Conservation (phyloP, 148 eudicot species). For the Persicaria maculosa region DNA sequence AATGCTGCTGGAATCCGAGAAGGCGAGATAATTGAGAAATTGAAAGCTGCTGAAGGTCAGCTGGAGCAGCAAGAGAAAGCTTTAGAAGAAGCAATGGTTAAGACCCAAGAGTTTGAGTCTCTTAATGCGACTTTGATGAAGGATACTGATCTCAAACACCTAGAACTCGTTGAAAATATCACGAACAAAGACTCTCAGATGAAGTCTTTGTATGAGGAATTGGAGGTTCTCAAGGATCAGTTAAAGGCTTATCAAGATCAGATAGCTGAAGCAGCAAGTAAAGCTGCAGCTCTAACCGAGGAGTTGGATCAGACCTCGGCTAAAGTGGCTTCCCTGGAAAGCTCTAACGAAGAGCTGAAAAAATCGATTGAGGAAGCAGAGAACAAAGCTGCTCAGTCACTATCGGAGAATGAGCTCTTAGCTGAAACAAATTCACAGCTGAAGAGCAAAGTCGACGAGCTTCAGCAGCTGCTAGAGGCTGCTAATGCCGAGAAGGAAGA, state of each 20-base stretch:
- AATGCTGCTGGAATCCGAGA: slow-evolving; percentile 35
- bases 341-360: slow-evolving; percentile 53
- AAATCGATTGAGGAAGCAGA: slow-evolving; percentile 46
- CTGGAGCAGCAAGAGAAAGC: slow-evolving; percentile 27
- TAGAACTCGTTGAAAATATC: slow-evolving; percentile 33
- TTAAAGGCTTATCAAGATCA: slow-evolving; percentile 48
- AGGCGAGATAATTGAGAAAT: slow-evolving; percentile 40
- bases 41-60: slow-evolving; percentile 43
- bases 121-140: slow-evolving; percentile 26
- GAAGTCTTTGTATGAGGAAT: slow-evolving; percentile 46
- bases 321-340: slow-evolving; percentile 45
- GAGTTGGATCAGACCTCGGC: slow-evolving; percentile 37
- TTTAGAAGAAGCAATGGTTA: slow-evolving; percentile 32
- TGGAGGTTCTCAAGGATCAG: slow-evolving; percentile 46
- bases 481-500: slow-evolving; percentile 55
- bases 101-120: slow-evolving; percentile 37
- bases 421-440: slow-evolving; percentile 61
- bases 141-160: slow-evolving; percentile 43
- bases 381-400: slow-evolving; percentile 45
- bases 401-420: slow-evolving; percentile 52
- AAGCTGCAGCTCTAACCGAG: slow-evolving; percentile 33
- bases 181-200: slow-evolving; percentile 52
- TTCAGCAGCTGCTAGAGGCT: slow-evolving; percentile 41
- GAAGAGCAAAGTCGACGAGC: slow-evolving; percentile 54
- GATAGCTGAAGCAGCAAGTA: slow-evolving; percentile 44